phyloP scores from a whole-genome alignment of 371 early-diverging fungal genomes.

The Saksenaea oblongispora region DNA sequence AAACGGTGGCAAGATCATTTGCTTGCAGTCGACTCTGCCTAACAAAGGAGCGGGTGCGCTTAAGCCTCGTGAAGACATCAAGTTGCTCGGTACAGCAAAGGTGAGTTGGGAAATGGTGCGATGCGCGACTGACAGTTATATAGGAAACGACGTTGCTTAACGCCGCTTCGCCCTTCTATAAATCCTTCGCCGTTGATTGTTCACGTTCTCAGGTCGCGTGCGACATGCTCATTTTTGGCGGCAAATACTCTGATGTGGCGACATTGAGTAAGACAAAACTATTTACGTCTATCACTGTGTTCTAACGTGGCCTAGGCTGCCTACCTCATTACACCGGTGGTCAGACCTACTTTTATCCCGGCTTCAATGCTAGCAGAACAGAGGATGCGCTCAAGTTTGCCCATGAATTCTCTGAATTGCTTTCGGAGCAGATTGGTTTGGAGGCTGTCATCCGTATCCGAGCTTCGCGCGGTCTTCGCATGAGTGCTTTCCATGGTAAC shows the following conservation, averaged over 20 bases:
- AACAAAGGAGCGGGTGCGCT: constrained; percentile 81
- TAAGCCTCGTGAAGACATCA: constrained; percentile 85
- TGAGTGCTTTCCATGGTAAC: constrained; percentile 94
- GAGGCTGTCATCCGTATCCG: constrained; percentile 97
- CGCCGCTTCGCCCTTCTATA: constrained; percentile 89
- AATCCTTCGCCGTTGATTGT: constrained; percentile 91
- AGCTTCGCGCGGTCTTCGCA: constrained; percentile 84
- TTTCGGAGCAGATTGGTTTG: constrained; percentile 85
- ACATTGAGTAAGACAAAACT: constrained; percentile 68
- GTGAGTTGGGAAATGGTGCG: constrained; percentile 20
- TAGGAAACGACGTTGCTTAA: constrained; percentile 82
- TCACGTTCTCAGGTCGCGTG: constrained; percentile 90
- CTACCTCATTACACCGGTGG: constrained; percentile 95
- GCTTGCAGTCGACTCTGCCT: constrained; percentile 82
- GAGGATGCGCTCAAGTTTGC: constrained; percentile 90
- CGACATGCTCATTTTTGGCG: constrained; percentile 83
- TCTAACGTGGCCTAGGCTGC: constrained; percentile 42
- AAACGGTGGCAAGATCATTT: constrained; percentile 91
- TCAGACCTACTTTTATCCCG: constrained; percentile 92
- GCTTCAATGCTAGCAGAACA: constrained; percentile 85
- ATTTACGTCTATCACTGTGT: background rate
- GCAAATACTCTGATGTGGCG: constrained; percentile 49
- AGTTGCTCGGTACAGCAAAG: constrained; percentile 83
- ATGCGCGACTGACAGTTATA: background rate
- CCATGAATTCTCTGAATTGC: constrained; percentile 82